Evolutionary conservation across 2,329 filamentous ascomycete species (phyloP).

Genomic region (Monosporascus sp.): DNA sequence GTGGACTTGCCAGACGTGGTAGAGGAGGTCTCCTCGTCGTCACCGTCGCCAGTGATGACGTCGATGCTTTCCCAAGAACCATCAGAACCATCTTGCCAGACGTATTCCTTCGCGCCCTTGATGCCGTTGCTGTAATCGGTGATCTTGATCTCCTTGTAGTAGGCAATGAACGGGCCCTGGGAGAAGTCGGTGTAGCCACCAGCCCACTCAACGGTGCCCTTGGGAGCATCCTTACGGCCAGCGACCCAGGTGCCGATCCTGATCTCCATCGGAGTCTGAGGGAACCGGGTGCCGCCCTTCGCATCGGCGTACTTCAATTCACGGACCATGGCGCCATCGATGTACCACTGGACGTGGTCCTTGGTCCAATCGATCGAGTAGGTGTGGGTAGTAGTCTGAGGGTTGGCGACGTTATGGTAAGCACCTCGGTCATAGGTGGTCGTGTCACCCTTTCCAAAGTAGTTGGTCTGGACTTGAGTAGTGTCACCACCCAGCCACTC

Average conservation of each 20-base stretch:
- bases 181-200: slow-evolving; percentile 54
- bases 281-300: slow-evolving; percentile 53
- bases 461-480: slow-evolving; percentile 78
- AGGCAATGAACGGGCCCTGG: slow-evolving; percentile 47
- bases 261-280: slow-evolving; percentile 69
- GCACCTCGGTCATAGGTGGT: slow-evolving; percentile 64
- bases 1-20: slow-evolving; percentile 8
- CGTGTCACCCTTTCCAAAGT: slow-evolving; percentile 68
- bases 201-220: slow-evolving; percentile 68
- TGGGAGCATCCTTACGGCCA: slow-evolving; percentile 50
- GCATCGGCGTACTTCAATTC: slow-evolving; percentile 57
- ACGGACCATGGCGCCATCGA: slow-evolving; percentile 58
- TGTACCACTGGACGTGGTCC: slow-evolving; percentile 57
- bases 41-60: slow-evolving; percentile 35
- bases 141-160: slow-evolving; percentile 53
- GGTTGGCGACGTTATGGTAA: slow-evolving; percentile 52
- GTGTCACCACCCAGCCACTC: slow-evolving; percentile 82
- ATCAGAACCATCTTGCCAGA: slow-evolving; percentile 41
- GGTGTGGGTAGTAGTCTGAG: slow-evolving; percentile 54
- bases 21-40: slow-evolving; percentile 14
- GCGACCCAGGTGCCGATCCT: slow-evolving; percentile 65
- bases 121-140: slow-evolving; percentile 49
- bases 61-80: slow-evolving; percentile 49
- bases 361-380: slow-evolving; percentile 66
- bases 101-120: slow-evolving; percentile 45